Conservation (phyloP, 768 basidiomycete species). For the Psilocybe tampanensis region DNA sequence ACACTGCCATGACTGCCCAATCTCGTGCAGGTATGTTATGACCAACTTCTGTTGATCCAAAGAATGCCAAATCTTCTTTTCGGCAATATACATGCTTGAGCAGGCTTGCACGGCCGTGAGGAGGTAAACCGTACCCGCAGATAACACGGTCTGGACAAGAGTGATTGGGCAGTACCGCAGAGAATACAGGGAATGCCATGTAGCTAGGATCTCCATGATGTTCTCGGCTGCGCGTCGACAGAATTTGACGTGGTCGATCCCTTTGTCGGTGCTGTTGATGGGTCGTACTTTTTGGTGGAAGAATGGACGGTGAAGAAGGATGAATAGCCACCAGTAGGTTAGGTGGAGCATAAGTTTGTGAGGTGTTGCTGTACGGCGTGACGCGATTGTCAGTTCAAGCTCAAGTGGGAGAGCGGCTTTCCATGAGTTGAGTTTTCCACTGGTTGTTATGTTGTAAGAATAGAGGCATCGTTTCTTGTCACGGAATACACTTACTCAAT, state of each 20-base stretch:
- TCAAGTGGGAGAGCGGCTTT: constrained; percentile 46
- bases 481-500: constrained; percentile 48
- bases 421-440: constrained; percentile 52
- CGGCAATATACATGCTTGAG: constrained; percentile 47
- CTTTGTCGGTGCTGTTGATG: constrained; percentile 37
- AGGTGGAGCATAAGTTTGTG: constrained; percentile 60
- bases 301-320: constrained; percentile 62
- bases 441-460: constrained; percentile 18
- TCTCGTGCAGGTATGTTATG: constrained; percentile 51
- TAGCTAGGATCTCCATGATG: constrained; percentile 52
- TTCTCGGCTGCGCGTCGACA: constrained; percentile 58
- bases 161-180: constrained; percentile 64
- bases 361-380: constrained; percentile 48
- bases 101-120: constrained; percentile 57
- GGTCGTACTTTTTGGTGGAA: constrained; percentile 44
- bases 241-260: constrained; percentile 57
- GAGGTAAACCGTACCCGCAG: constrained; percentile 61
- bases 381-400: constrained; percentile 51
- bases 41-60: constrained; percentile 47
- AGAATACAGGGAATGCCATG: constrained; percentile 54
- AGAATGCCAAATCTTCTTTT: constrained; percentile 46
- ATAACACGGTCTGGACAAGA: constrained; percentile 57
- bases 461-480: not conserved
- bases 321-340: constrained; percentile 59
- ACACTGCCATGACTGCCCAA: constrained; percentile 56